Conservation (phyloP, 2,329 filamentous ascomycete genomes). For the Penicillium sp. region DNA sequence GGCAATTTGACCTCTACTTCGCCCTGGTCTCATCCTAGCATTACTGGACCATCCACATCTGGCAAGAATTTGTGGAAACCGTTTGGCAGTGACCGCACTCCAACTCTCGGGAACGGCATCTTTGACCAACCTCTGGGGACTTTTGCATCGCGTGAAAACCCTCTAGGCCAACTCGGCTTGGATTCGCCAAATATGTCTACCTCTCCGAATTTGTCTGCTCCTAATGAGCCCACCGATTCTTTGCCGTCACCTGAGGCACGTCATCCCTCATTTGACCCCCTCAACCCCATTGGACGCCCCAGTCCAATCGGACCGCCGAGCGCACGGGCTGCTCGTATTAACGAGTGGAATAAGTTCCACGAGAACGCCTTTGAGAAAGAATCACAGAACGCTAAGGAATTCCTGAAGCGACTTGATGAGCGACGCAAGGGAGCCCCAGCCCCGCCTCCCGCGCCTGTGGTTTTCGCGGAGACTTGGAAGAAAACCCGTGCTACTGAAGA, state of each 20-base stretch:
- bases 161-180: constrained; percentile 42
- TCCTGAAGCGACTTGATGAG: constrained; percentile 40
- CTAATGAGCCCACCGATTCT: constrained; percentile 37
- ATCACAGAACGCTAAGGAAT: constrained; percentile 40
- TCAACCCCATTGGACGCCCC: constrained; percentile 43
- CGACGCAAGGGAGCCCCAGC: constrained; percentile 21
- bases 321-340: constrained; percentile 30
- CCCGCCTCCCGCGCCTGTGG: constrained; percentile 31
- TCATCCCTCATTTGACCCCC: constrained; percentile 36
- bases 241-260: constrained; percentile 41
- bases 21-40: constrained; percentile 38
- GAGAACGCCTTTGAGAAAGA: constrained; percentile 40
- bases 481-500: constrained; percentile 45
- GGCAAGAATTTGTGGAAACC: constrained; percentile 59
- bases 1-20: constrained; percentile 36
- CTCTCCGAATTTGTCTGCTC: constrained; percentile 32
- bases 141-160: constrained; percentile 46
- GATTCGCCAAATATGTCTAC: constrained; percentile 39
- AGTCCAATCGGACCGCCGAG: constrained; percentile 48
- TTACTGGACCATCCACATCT: constrained; percentile 33
- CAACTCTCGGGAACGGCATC: constrained; percentile 62
- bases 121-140: constrained; percentile 54
- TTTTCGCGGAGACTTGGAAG: constrained; percentile 48
- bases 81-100: constrained; percentile 53
- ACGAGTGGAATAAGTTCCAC: constrained; percentile 48